Percentiles rank a stretch among this genome's conserved stretches.
phyloP scores from a whole-genome alignment of 208 protist species.

The Spongospora subterranea region DNA sequence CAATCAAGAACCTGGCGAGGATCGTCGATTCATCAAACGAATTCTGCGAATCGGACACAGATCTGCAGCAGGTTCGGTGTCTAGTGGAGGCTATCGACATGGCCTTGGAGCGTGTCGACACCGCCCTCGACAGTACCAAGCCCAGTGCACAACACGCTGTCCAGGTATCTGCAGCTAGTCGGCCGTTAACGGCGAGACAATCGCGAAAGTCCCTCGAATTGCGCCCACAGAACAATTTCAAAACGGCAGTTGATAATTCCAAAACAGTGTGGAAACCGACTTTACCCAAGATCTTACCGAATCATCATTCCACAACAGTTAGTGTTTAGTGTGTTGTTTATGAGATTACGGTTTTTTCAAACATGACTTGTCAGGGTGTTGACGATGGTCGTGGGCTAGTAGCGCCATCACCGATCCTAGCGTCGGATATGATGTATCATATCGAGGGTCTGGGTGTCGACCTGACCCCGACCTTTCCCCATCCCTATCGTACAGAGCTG shows the following conservation, averaged over 20 bases:
- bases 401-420: background rate
- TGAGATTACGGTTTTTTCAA: background rate
- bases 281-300: background rate
- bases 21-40: background rate
- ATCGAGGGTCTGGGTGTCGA: conserved; percentile 34
- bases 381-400: background rate
- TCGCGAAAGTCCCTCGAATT: background rate
- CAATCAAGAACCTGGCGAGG: background rate
- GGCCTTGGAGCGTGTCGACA: conserved; percentile 42
- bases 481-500: background rate
- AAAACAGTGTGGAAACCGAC: background rate
- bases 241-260: background rate
- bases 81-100: conserved; percentile 22
- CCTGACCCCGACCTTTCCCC: background rate
- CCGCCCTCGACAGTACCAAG: background rate
- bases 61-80: background rate
- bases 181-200: background rate
- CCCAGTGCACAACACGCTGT: background rate
- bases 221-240: background rate
- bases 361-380: background rate
- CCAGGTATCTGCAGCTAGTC: background rate
- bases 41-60: background rate
- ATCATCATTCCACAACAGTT: background rate
- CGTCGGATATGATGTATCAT: background rate
- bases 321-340: too few relatives aligned